phyloP scores from a whole-genome alignment of 2,329 filamentous ascomycete species.

The Paecilomyces fulvus region DNA sequence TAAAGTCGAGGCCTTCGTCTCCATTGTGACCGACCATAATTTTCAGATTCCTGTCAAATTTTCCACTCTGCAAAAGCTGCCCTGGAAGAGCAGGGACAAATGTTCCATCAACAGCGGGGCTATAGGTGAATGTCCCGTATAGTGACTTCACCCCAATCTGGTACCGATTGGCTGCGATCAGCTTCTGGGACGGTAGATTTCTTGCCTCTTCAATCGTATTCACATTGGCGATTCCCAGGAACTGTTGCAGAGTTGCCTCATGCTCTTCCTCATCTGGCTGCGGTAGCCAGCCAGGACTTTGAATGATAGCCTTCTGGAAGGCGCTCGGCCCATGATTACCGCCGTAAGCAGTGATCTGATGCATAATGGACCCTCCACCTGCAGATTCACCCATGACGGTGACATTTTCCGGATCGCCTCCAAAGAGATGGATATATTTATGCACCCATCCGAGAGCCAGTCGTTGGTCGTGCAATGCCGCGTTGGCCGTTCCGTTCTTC shows the following conservation, averaged over 20 bases:
- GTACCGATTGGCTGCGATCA: conserved; percentile 38
- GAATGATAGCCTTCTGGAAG: conserved; percentile 35
- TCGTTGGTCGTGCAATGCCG: background rate
- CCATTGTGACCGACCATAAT: conserved; percentile 40
- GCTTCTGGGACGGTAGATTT: conserved; percentile 26
- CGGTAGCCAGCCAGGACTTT: conserved; percentile 35
- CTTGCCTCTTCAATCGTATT: conserved; percentile 38
- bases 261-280: conserved; percentile 21
- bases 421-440: conserved; percentile 3
- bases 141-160: conserved; percentile 29
- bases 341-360: conserved; percentile 48
- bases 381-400: conserved; percentile 35
- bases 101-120: conserved; percentile 42
- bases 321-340: conserved; percentile 30
- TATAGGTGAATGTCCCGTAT: conserved; percentile 37
- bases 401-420: background rate
- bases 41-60: conserved; percentile 37
- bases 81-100: conserved; percentile 42
- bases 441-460: background rate
- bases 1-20: conserved; percentile 37
- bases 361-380: conserved; percentile 46
- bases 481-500: background rate
- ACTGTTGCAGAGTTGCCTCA: conserved; percentile 32
- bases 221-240: conserved; percentile 36
- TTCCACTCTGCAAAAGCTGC: conserved; percentile 34